Evolutionary conservation across 805 yeast species (phyloP).

Genomic region (Spathaspora hagerdaliae): DNA sequence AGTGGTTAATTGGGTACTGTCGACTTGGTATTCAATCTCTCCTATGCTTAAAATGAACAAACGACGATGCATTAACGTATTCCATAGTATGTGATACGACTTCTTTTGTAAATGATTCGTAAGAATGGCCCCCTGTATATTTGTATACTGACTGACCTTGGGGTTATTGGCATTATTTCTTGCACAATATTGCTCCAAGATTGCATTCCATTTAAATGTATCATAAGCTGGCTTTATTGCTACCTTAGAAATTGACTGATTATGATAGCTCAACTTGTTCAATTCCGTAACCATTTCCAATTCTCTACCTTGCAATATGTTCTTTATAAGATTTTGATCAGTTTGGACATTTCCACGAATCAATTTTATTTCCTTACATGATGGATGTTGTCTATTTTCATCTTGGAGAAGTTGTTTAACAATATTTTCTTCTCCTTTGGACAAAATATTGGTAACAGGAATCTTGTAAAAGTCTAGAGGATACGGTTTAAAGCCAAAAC

Average conservation of each 20-base stretch:
- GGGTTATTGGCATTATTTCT: background rate
- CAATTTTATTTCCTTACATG: slow-evolving; percentile 27
- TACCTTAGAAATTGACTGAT: slow-evolving; percentile 24
- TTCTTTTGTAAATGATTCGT: slow-evolving; percentile 36
- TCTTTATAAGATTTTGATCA: slow-evolving; percentile 27
- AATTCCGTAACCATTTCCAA: slow-evolving; percentile 34
- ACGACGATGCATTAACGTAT: slow-evolving; percentile 11
- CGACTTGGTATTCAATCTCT: slow-evolving; percentile 24
- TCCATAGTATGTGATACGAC: slow-evolving; percentile 33
- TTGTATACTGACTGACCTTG: slow-evolving; percentile 11
- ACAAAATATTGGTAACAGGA: slow-evolving; percentile 17
- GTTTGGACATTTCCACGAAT: slow-evolving; percentile 17
- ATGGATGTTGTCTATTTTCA: background rate
- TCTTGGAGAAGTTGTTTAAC: slow-evolving; percentile 17
- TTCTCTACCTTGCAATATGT: slow-evolving; percentile 31
- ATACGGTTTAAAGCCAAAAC: slow-evolving; percentile 51
- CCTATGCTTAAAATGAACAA: slow-evolving; percentile 31
- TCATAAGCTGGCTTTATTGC: slow-evolving; percentile 26
- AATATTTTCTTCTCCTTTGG: slow-evolving; percentile 12
- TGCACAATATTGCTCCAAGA: slow-evolving; percentile 9
- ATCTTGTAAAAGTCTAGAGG: slow-evolving; percentile 32
- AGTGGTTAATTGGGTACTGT: background rate
- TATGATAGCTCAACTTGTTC: slow-evolving; percentile 29
- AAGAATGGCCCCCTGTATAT: slow-evolving; percentile 34
- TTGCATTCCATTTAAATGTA: slow-evolving; percentile 3